Conservation (phyloP, 2,329 filamentous ascomycete genomes). For the Fusarium illudens region DNA sequence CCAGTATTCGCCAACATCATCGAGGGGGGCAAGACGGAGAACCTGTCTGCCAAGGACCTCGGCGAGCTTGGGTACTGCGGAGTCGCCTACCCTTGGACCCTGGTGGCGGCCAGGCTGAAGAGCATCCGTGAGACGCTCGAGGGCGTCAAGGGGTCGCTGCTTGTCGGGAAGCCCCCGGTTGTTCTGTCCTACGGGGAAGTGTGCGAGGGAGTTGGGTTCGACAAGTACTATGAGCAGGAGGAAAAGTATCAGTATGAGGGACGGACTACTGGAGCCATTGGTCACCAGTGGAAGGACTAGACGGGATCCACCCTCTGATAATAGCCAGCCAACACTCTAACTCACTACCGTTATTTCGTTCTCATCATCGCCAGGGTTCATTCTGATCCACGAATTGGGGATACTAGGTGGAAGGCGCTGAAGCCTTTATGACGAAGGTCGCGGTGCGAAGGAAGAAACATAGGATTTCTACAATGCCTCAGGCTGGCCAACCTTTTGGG, state of each 20-base stretch:
- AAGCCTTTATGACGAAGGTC: too few relatives aligned
- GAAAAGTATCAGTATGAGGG: slow-evolving; percentile 35
- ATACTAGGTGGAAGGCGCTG: too few relatives aligned
- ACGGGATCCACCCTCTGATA: too few relatives aligned
- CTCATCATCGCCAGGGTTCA: too few relatives aligned
- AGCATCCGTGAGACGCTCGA: slow-evolving; percentile 50
- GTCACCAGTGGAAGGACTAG: slow-evolving; percentile 24
- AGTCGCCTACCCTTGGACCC: slow-evolving; percentile 55
- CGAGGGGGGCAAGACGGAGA: slow-evolving; percentile 49
- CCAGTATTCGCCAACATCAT: slow-evolving; percentile 53
- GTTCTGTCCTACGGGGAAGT: slow-evolving; percentile 55
- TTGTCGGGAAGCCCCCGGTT: slow-evolving; percentile 51
- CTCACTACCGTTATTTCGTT: too few relatives aligned
- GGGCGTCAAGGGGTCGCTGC: slow-evolving; percentile 53
- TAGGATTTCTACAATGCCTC: too few relatives aligned
- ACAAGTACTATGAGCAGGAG: slow-evolving; percentile 48
- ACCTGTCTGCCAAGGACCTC: slow-evolving; percentile 46
- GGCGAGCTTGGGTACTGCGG: slow-evolving; percentile 50
- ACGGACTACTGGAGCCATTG: slow-evolving; percentile 20
- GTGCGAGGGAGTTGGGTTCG: slow-evolving; percentile 56
- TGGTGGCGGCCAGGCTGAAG: slow-evolving; percentile 55
- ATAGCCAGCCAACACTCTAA: too few relatives aligned
- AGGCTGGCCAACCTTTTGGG: too few relatives aligned
- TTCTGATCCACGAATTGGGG: too few relatives aligned
- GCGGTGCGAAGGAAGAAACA: too few relatives aligned